These are phyloP conservation scores for Alternaria ventricosa DNA, from an alignment of 2,329 filamentous ascomycete genomes.

Conservation along the genomic window DNA sequence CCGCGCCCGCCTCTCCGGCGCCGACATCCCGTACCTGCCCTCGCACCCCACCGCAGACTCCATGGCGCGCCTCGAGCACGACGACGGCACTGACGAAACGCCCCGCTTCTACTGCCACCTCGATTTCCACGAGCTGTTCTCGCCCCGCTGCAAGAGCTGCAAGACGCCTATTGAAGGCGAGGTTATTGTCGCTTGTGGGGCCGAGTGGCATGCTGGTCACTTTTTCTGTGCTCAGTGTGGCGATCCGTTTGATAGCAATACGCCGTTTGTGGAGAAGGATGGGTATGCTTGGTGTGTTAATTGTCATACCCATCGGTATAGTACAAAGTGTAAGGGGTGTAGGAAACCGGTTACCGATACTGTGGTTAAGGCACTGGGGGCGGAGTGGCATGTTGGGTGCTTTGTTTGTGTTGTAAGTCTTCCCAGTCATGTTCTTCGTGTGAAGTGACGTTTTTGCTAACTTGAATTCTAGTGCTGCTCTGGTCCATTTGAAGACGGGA, in stretches of 20 bases:
- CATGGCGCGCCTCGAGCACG: constrained; percentile 60
- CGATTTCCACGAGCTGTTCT: constrained; percentile 97
- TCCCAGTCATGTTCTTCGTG: not conserved
- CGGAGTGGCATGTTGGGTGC: constrained; percentile 92
- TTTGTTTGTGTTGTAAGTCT: constrained; percentile 75
- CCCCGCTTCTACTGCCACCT: constrained; percentile 95
- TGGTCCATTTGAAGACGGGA: constrained; percentile 65
- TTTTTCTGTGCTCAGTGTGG: constrained; percentile 99
- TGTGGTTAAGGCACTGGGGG: constrained; percentile 86
- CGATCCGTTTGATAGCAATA: constrained; percentile 70
- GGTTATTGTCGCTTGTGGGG: constrained; percentile 88
- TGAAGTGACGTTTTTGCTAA: not conserved
- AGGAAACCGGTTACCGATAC: constrained; percentile 84
- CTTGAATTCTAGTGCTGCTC: constrained; percentile 60
- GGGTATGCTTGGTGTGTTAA: constrained; percentile 96
- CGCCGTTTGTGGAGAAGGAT: constrained; percentile 95
- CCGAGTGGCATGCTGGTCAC: constrained; percentile 96
- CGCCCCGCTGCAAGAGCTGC: constrained; percentile 92
- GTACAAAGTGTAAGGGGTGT: constrained; percentile 87
- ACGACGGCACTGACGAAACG: constrained; percentile 68
- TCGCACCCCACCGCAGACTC: constrained; percentile 62
- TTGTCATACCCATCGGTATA: constrained; percentile 91
- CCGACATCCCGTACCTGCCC: constrained; percentile 55
- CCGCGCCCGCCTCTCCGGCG: constrained; percentile 62
- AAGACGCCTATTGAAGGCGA: constrained; percentile 96